phyloP scores from a whole-genome alignment of 768 basidiomycete genomes.

The Russula earlei region DNA sequence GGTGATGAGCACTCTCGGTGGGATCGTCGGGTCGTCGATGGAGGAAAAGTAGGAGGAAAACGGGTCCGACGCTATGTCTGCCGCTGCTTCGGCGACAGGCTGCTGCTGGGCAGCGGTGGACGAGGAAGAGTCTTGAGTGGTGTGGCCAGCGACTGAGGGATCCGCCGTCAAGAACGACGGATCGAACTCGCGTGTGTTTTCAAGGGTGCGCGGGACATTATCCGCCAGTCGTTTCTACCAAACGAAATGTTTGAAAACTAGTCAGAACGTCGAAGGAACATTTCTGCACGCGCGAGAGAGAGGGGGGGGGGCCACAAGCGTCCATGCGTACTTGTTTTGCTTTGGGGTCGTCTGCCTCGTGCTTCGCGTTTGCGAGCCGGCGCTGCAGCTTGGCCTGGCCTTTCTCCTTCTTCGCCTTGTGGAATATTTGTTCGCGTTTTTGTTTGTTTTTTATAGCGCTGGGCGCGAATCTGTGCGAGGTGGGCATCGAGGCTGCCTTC shows the following conservation, averaged over 20 bases:
- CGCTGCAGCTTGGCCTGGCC: slow-evolving; percentile 72
- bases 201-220: slow-evolving; percentile 86
- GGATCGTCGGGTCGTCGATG: slow-evolving; percentile 54
- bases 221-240: slow-evolving; percentile 73
- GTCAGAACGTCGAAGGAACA: background rate
- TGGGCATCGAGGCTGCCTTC: slow-evolving; percentile 44
- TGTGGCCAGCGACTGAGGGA: slow-evolving; percentile 28
- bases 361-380: slow-evolving; percentile 67
- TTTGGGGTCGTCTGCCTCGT: slow-evolving; percentile 65
- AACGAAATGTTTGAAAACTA: background rate
- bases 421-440: slow-evolving; percentile 70
- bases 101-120: slow-evolving; percentile 23
- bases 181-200: slow-evolving; percentile 85
- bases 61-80: slow-evolving; percentile 63
- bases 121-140: slow-evolving; percentile 20
- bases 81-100: slow-evolving; percentile 47
- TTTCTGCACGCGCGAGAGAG: no score
- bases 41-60: slow-evolving; percentile 72
- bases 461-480: slow-evolving; percentile 44
- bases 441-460: slow-evolving; percentile 79
- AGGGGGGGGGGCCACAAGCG: background rate
- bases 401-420: slow-evolving; percentile 70
- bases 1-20: slow-evolving; percentile 84
- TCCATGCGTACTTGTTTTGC: slow-evolving; percentile 56
- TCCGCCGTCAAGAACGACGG: slow-evolving; percentile 54